phyloP scores from a whole-genome alignment of 2,329 filamentous ascomycete genomes.

The Aspergillus novoparasiticus region DNA sequence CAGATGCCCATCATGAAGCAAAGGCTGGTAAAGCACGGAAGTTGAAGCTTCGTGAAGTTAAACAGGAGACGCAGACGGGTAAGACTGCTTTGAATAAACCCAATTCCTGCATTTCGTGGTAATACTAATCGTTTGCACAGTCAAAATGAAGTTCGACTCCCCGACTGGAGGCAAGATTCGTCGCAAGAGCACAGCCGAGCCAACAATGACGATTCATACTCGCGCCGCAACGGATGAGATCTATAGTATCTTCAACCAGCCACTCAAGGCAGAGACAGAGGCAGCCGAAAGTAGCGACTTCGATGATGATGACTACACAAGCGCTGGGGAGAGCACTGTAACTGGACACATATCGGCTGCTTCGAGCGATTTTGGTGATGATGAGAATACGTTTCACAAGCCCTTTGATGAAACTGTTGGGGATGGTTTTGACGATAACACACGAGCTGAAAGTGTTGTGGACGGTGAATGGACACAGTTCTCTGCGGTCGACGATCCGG shows the following conservation, averaged over 20 bases:
- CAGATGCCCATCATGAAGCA: constrained; percentile 28
- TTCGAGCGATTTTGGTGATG: constrained; percentile 67
- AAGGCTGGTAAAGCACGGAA: constrained; percentile 59
- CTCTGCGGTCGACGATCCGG: constrained; percentile 63
- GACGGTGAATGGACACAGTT: constrained; percentile 87
- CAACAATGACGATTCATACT: constrained; percentile 98
- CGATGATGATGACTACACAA: constrained; percentile 76
- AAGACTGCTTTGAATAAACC: constrained; percentile 37
- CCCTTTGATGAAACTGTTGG: constrained; percentile 49
- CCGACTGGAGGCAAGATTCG: constrained; percentile 82
- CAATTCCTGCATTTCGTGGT: too few relatives aligned
- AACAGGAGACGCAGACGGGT: constrained; percentile 89
- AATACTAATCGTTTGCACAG: constrained; percentile 47
- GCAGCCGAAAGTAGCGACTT: constrained; percentile 66
- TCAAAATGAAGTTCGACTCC: constrained; percentile 91
- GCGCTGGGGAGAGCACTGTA: constrained; percentile 79
- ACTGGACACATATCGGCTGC: constrained; percentile 70
- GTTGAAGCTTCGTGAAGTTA: constrained; percentile 81
- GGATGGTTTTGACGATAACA: constrained; percentile 43
- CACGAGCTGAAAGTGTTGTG: constrained; percentile 57
- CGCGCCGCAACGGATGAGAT: constrained; percentile 95
- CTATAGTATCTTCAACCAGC: constrained; percentile 94
- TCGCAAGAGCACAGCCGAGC: constrained; percentile 74
- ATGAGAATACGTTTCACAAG: constrained; percentile 49
- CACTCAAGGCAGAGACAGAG: constrained; percentile 58